A percentile compares a stretch with the other conserved stretches of the same genome.
phyloP scores from a whole-genome alignment of 78 protist genomes.

The slime mould (Dictyostelium discoideum) region DNA sequence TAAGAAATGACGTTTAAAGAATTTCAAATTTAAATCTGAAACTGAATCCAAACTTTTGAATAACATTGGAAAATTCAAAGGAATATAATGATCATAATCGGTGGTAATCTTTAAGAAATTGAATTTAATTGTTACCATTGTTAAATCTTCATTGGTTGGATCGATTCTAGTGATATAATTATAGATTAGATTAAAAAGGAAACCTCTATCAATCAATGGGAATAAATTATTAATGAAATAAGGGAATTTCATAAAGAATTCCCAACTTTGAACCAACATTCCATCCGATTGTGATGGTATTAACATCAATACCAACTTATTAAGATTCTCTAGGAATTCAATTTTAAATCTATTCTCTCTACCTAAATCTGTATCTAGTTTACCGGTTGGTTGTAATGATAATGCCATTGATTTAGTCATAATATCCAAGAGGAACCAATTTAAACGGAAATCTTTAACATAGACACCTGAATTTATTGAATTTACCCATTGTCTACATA shows the following conservation, averaged over 20 bases:
- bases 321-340: slow-evolving; percentile 57
- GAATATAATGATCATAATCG: slow-evolving; percentile 81
- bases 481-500: slow-evolving; percentile 73
- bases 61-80: slow-evolving; percentile 61
- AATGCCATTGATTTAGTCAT: slow-evolving; percentile 83
- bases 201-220: slow-evolving; percentile 79
- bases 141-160: slow-evolving; percentile 34
- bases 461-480: slow-evolving; percentile 51
- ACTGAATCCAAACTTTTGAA: slow-evolving; percentile 12
- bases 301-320: slow-evolving; percentile 50
- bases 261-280: slow-evolving; percentile 70
- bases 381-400: slow-evolving; percentile 47
- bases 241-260: slow-evolving; percentile 74
- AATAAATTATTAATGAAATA: slow-evolving; percentile 50
- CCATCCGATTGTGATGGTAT: slow-evolving; percentile 2
- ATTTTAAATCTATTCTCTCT: slow-evolving; percentile 69
- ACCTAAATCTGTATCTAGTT: slow-evolving; percentile 54
- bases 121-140: slow-evolving; percentile 64
- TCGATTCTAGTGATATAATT: slow-evolving; percentile 45
- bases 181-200: slow-evolving; percentile 46
- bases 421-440: slow-evolving; percentile 84
- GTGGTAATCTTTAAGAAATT: slow-evolving; percentile 70
- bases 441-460: slow-evolving; percentile 73
- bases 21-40: slow-evolving; percentile 56
- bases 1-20: slow-evolving; percentile 71